Conservation (phyloP, 495 filamentous ascomycete genomes). For the Clohesyomyces aquaticus region DNA sequence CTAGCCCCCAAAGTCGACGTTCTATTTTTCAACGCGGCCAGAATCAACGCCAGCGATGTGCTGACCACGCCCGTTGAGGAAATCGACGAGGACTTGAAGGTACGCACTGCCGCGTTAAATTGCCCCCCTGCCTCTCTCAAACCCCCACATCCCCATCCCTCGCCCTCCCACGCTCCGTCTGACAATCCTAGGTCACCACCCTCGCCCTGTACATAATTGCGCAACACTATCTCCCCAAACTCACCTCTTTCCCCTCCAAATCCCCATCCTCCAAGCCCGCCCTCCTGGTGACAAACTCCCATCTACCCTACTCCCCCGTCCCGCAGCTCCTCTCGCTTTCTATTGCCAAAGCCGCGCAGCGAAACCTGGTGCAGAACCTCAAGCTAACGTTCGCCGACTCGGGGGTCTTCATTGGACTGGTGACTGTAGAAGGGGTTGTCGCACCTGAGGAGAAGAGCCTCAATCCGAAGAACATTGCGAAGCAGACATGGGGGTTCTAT, state of each 20-base stretch:
- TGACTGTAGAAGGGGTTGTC: constrained; percentile 49
- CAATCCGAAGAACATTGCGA: constrained; percentile 50
- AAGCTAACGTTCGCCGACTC: constrained; percentile 37
- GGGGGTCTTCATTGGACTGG: constrained; percentile 49
- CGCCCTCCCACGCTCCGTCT: background rate
- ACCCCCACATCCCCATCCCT: background rate
- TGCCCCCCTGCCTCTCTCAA: background rate
- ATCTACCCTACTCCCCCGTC: constrained; percentile 45
- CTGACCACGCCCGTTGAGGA: constrained; percentile 43
- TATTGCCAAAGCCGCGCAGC: constrained; percentile 51
- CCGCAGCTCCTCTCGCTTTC: constrained; percentile 50
- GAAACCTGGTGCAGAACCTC: constrained; percentile 48
- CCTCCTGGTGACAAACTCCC: constrained; percentile 48
- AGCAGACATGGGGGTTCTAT: constrained; percentile 48
- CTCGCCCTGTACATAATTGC: constrained; percentile 48
- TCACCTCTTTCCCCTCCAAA: constrained; percentile 34
- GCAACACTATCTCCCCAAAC: constrained; percentile 46
- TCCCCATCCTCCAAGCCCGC: constrained; percentile 41
- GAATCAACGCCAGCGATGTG: constrained; percentile 42
- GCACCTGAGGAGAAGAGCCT: constrained; percentile 38
- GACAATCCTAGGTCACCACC: constrained; percentile 1
- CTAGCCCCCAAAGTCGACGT: constrained; percentile 38
- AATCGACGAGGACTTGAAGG: constrained; percentile 50
- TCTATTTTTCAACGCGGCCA: constrained; percentile 52
- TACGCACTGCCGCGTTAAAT: constrained; percentile 10